Percentiles rank a stretch among this genome's conserved stretches.
phyloP scores from a whole-genome alignment of 768 basidiomycete species.

The Kwoniella sp. region DNA sequence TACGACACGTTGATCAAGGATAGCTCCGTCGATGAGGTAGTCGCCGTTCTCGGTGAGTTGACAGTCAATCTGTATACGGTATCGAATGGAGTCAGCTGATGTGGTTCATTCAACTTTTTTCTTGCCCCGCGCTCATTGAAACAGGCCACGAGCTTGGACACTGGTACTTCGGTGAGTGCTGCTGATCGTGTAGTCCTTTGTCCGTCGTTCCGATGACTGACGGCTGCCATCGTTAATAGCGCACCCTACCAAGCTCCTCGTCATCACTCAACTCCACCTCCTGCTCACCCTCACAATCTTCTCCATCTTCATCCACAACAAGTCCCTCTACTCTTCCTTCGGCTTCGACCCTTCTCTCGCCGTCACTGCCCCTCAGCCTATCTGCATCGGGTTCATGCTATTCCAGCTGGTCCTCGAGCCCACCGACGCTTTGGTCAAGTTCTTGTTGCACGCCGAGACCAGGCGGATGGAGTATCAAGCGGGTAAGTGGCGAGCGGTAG shows the following conservation, averaged over 20 bases:
- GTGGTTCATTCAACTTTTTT: no score
- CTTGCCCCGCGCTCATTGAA: no score
- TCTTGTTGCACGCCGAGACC: slow-evolving; percentile 74
- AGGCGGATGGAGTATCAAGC: slow-evolving; percentile 91
- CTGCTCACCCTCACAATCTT: slow-evolving; percentile 66
- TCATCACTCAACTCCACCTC: slow-evolving; percentile 82
- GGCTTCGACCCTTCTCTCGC: slow-evolving; percentile 49
- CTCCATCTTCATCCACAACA: slow-evolving; percentile 57
- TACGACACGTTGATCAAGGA: slow-evolving; percentile 96
- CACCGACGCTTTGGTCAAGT: slow-evolving; percentile 54
- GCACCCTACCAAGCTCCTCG: slow-evolving; percentile 86
- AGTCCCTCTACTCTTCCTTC: slow-evolving; percentile 53
- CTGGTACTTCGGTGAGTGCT: slow-evolving; percentile 70
- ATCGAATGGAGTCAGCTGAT: background rate
- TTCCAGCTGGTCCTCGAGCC: slow-evolving; percentile 56
- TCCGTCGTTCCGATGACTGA: background rate
- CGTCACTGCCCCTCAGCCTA: slow-evolving; percentile 47
- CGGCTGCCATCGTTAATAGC: no score
- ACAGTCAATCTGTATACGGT: background rate
- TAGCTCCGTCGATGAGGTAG: slow-evolving; percentile 85
- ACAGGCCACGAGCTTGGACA: slow-evolving; percentile 93
- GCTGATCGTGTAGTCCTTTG: background rate
- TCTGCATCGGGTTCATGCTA: slow-evolving; percentile 57
- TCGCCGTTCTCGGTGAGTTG: slow-evolving; percentile 76
- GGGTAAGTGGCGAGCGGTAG: slow-evolving; percentile 79